Evolutionary conservation across 768 basidiomycete species (phyloP).

Genomic region (Sarcomyxa edulis): DNA sequence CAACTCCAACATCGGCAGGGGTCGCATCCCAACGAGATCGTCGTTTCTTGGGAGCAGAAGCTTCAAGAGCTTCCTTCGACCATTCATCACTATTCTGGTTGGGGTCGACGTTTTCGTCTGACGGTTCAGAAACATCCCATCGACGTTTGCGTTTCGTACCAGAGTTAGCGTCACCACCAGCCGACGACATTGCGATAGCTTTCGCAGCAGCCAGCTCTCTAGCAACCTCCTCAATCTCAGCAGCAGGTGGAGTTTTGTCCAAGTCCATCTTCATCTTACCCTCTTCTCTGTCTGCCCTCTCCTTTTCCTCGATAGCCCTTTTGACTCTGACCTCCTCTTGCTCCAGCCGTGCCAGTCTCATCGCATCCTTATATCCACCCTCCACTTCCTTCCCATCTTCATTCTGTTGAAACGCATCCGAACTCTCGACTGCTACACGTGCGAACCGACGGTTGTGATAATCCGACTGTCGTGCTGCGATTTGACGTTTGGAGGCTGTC

Average conservation of each 20-base stretch:
- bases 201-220: slow-evolving; percentile 59
- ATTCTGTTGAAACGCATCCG: slow-evolving; percentile 67
- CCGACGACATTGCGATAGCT: slow-evolving; percentile 27
- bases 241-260: slow-evolving; percentile 87
- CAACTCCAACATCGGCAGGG: slow-evolving; percentile 59
- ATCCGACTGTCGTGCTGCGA: slow-evolving; percentile 89
- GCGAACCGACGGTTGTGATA: slow-evolving; percentile 92
- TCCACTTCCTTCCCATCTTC: slow-evolving; percentile 69
- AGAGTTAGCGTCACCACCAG: slow-evolving; percentile 27
- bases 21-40: slow-evolving; percentile 96
- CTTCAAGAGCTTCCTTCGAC: slow-evolving; percentile 71
- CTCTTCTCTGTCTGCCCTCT: slow-evolving; percentile 70
- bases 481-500: slow-evolving; percentile 89
- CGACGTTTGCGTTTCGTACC: slow-evolving; percentile 70
- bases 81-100: slow-evolving; percentile 63
- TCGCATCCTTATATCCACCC: slow-evolving; percentile 94
- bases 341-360: slow-evolving; percentile 87
- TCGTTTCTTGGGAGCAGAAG: slow-evolving; percentile 81
- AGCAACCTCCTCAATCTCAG: slow-evolving; percentile 69
- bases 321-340: slow-evolving; percentile 86
- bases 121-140: slow-evolving; percentile 68
- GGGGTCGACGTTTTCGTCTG: slow-evolving; percentile 63
- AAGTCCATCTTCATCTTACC: slow-evolving; percentile 77
- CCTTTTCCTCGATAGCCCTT: slow-evolving; percentile 85
- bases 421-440: slow-evolving; percentile 76